Conservation (phyloP, 2,329 filamentous ascomycete species). For the Botrytis galanthina region DNA sequence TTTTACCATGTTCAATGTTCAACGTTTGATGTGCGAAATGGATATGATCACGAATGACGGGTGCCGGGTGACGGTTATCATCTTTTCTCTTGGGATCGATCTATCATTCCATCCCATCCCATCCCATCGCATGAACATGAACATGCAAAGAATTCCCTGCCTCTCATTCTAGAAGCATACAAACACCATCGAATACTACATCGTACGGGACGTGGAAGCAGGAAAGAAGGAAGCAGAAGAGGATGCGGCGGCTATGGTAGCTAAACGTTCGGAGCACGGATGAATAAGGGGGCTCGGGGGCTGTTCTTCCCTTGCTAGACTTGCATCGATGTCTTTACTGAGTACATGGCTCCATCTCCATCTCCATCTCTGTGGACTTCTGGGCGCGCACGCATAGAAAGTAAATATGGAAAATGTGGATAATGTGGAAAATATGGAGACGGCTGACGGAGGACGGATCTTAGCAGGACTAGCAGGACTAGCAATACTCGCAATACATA, state of each 20-base stretch:
- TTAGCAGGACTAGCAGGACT: too few relatives aligned
- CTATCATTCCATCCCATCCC: background rate
- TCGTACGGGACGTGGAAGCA: background rate
- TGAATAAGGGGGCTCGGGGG: conserved; percentile 1
- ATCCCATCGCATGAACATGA: background rate
- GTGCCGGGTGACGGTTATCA: background rate
- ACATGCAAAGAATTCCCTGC: too few relatives aligned
- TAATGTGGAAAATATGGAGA: background rate
- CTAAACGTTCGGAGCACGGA: background rate
- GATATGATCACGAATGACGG: background rate
- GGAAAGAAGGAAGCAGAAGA: background rate
- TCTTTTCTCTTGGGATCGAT: background rate
- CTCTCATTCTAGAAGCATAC: conserved; percentile 12
- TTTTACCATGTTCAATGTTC: background rate
- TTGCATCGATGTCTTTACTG: background rate
- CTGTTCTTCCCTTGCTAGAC: background rate
- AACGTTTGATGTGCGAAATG: background rate
- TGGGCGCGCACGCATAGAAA: background rate
- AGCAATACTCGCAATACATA: background rate
- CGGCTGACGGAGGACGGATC: background rate
- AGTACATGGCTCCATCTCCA: too few relatives aligned
- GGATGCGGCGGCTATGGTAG: conserved; percentile 6
- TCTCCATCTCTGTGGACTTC: too few relatives aligned
- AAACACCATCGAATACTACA: background rate
- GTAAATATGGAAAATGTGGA: background rate